Base-by-base conservation (phyloP, 768 basidiomycete species). In the Psilocybe subaeruginosa region DNA sequence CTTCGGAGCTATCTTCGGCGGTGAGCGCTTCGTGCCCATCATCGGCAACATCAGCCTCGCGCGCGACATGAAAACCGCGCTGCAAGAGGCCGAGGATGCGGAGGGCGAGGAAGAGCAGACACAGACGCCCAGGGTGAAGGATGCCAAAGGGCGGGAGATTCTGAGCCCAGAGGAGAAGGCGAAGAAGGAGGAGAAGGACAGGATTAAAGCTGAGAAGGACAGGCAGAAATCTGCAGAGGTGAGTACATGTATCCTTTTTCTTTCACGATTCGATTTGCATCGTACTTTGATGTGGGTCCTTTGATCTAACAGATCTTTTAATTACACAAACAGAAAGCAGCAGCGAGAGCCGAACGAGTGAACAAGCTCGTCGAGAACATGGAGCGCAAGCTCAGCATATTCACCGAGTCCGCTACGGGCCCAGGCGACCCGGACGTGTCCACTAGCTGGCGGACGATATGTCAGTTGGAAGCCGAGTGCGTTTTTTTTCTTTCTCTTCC, bases 11-110 rank as follows among this genome's bases (percentile, higher is more conserved):
- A 91, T 97, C 62, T 97, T 97, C 64, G 95, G 95, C 47, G 94
- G 94, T 2, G 93, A 95, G 54, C 77, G 88, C 31, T 96, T 96
- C 74, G 76, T 87, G 47, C 88, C 92, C 2, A 92, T 96, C 69
- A 95, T 97, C 70, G 95, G 95, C 7, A 82, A 89, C 47, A 95
- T 96, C 66, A 92, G 91, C 62, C 77, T 97, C 56, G 95, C 92
- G 31, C 82, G 85, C 67, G 95, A 97, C 68, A 95, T 97, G 95
- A 97, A 97, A 78, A 83, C 89, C 2, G 95, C 93, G 3, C 74
- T 96, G 69, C 94, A 96, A 69, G 93, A 95, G 70, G 93, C 87
- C 0, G 91, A 90, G 39, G 91, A 91, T 53, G 84, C 80, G 0
- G 88, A 87, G 59, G 81, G 76, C 17, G 73, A 72, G 2, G 81